Conservation (phyloP, 2,329 filamentous ascomycete species). For the Clonostachys solani region DNA sequence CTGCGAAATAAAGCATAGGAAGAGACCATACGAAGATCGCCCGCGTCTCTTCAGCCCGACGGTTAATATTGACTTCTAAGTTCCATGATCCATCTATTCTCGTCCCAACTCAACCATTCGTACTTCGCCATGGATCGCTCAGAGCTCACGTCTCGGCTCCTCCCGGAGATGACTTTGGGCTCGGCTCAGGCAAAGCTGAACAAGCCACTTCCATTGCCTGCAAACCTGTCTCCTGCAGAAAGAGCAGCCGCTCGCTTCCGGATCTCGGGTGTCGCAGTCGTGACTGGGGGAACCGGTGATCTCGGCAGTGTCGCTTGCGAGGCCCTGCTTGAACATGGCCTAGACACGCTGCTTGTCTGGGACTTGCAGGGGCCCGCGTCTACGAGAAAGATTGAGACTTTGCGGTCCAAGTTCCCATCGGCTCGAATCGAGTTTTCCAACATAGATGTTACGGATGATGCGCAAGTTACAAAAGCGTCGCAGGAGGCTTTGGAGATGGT, state of each 20-base stretch:
- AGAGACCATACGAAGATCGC: too few relatives aligned
- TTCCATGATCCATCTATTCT: too few relatives aligned
- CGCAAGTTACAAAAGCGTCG: conserved; percentile 6
- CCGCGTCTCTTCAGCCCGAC: too few relatives aligned
- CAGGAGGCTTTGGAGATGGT: conserved; percentile 2
- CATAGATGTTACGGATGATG: conserved; percentile 11
- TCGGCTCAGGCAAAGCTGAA: too few relatives aligned
- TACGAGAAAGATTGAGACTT: neutral
- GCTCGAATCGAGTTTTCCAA: conserved; percentile 4
- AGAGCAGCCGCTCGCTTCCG: conserved; percentile 17
- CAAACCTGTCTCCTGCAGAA: neutral
- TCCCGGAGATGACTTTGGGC: too few relatives aligned
- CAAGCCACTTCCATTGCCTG: neutral
- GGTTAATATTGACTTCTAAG: too few relatives aligned
- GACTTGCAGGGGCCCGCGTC: conserved; percentile 41
- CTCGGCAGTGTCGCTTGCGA: conserved; percentile 35
- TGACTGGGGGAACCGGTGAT: conserved; percentile 50
- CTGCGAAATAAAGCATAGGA: too few relatives aligned
- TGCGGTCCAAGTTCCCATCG: conserved; percentile 11
- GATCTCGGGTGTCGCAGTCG: conserved; percentile 18
- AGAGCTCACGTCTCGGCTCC: too few relatives aligned
- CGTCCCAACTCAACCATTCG: too few relatives aligned
- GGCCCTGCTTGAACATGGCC: conserved; percentile 66
- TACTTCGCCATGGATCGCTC: too few relatives aligned
- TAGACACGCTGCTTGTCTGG: conserved; percentile 53